Conservation (phyloP, 805 yeast species). For the Candida patagonica region DNA sequence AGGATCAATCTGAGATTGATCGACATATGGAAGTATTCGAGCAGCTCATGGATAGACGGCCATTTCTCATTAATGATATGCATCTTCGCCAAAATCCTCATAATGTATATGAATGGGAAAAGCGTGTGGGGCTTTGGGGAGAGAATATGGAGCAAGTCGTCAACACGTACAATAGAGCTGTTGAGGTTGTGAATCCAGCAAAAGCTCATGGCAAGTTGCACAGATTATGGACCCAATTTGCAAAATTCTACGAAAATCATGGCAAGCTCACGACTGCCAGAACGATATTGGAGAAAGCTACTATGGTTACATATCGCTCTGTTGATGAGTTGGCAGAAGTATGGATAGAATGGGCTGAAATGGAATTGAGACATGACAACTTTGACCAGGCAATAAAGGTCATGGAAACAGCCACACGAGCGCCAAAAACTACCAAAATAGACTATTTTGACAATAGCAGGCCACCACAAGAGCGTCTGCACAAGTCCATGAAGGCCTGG, state of each 20-base stretch:
- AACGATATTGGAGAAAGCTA: constrained; percentile 52
- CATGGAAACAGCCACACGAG: constrained; percentile 33
- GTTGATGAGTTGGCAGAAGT: constrained; percentile 58
- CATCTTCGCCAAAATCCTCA: constrained; percentile 52
- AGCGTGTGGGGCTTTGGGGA: constrained; percentile 42
- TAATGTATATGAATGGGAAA: constrained; percentile 60
- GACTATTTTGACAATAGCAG: constrained; percentile 34
- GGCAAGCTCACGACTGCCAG: constrained; percentile 50
- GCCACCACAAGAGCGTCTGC: constrained; percentile 50
- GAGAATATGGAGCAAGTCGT: constrained; percentile 36
- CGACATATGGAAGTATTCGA: constrained; percentile 42
- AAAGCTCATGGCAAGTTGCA: constrained; percentile 38
- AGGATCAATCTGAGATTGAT: constrained; percentile 30
- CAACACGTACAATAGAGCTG: constrained; percentile 54
- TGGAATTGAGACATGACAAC: constrained; percentile 44
- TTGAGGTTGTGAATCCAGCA: constrained; percentile 55
- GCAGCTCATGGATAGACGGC: constrained; percentile 45
- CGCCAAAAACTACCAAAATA: constrained; percentile 29
- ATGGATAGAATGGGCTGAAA: constrained; percentile 70
- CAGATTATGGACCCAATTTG: constrained; percentile 62
- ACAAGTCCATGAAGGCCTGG: constrained; percentile 63
- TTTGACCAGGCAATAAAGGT: constrained; percentile 36
- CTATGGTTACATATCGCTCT: constrained; percentile 57
- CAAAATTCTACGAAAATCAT: constrained; percentile 49
- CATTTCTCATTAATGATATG: constrained; percentile 56